Conservation (phyloP, 2,329 filamentous ascomycete species). For the Colletotrichum sansevieriae region DNA sequence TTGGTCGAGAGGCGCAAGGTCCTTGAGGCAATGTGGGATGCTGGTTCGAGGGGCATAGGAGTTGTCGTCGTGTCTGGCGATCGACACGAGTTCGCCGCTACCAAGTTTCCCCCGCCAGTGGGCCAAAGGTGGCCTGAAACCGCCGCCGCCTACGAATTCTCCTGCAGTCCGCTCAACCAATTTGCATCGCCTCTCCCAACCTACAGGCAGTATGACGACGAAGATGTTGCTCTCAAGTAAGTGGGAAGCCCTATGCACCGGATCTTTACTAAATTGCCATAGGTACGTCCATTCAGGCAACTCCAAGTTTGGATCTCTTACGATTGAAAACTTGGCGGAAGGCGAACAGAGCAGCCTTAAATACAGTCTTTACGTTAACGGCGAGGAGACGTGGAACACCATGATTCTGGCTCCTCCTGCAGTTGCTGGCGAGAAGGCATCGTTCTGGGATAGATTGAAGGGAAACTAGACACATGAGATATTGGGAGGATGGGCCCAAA, state of each 20-base stretch:
- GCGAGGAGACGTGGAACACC: slow-evolving; percentile 80
- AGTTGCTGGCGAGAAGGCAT: slow-evolving; percentile 50
- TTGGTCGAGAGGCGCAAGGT: slow-evolving; percentile 82
- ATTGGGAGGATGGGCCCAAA: background rate
- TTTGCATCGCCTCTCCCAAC: slow-evolving; percentile 90
- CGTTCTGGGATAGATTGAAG: slow-evolving; percentile 62
- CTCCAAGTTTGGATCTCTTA: slow-evolving; percentile 88
- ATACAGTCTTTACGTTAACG: slow-evolving; percentile 87
- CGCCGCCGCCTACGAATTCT: slow-evolving; percentile 88
- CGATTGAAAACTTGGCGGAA: slow-evolving; percentile 77
- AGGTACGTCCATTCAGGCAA: slow-evolving; percentile 87
- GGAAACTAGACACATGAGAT: slow-evolving; percentile 39
- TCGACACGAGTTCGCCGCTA: slow-evolving; percentile 96
- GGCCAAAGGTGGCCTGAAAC: slow-evolving; percentile 72
- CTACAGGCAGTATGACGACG: slow-evolving; percentile 83
- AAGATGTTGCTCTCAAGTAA: slow-evolving; percentile 88
- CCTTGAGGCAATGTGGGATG: slow-evolving; percentile 93
- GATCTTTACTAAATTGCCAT: slow-evolving; percentile 43
- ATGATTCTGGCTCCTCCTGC: slow-evolving; percentile 62
- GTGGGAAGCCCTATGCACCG: slow-evolving; percentile 47
- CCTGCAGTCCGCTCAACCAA: slow-evolving; percentile 90
- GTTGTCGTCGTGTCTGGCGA: slow-evolving; percentile 91
- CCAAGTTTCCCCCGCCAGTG: slow-evolving; percentile 76
- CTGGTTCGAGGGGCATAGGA: slow-evolving; percentile 79
- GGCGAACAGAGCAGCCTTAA: slow-evolving; percentile 79